These are phyloP conservation scores for Hericium erinaceus DNA, from an alignment of 768 basidiomycete species.

Conservation along the genomic window DNA sequence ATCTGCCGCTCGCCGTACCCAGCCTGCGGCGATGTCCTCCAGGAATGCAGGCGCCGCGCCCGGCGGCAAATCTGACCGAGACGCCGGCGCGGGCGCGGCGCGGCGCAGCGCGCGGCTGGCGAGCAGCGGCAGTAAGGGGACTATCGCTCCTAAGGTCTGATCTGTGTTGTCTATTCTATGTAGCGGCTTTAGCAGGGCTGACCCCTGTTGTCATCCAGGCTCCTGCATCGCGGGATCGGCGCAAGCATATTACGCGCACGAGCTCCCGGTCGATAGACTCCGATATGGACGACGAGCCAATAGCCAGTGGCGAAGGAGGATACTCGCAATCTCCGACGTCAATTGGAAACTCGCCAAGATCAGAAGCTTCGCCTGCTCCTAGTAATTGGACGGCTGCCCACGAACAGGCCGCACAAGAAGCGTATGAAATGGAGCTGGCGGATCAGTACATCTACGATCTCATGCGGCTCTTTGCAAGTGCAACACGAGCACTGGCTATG, in stretches of 20 bases:
- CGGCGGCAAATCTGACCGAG: conserved; percentile 40
- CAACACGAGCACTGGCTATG: conserved; percentile 60
- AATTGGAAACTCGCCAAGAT: conserved; percentile 25
- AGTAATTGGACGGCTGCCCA: conserved; percentile 55
- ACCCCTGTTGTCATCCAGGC: conserved; percentile 15
- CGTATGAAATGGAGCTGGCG: conserved; percentile 62
- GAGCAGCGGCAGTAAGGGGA: conserved; percentile 40
- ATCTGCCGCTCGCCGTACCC: conserved; percentile 57
- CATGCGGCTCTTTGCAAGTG: conserved; percentile 72
- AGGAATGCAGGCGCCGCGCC: conserved; percentile 32
- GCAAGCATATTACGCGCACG: conserved; percentile 43
- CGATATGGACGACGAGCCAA: conserved; percentile 59
- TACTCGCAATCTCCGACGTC: conserved; percentile 49
- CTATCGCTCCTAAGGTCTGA: conserved; percentile 40
- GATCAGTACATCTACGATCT: conserved; percentile 80
- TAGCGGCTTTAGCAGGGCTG: neutral
- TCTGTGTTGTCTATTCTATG: conserved; percentile 24
- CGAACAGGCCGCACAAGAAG: conserved; percentile 63
- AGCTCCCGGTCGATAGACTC: conserved; percentile 60
- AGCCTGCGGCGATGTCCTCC: conserved; percentile 55
- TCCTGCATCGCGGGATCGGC: conserved; percentile 45
- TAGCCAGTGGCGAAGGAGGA: conserved; percentile 36
- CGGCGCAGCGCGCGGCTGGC: conserved; percentile 70
- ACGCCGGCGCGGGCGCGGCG: conserved; percentile 37
- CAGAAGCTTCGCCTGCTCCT: conserved; percentile 50